Percentiles rank a stretch among this genome's conserved stretches.
phyloP scores from a whole-genome alignment of 352 stramenopile species.

The Phytopythium helicoides region DNA sequence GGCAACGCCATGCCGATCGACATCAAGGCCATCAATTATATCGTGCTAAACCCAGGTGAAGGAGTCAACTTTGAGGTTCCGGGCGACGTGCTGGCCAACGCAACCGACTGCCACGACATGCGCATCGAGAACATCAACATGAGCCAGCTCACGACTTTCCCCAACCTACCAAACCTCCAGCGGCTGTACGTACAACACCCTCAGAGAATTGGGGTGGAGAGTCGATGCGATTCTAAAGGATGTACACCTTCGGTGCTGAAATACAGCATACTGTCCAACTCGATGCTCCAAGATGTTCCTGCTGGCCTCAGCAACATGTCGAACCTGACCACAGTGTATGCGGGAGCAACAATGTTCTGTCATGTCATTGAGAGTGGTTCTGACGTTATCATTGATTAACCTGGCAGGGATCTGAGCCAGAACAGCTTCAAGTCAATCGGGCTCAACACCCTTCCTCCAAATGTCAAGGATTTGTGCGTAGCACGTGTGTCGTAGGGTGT shows the following conservation, averaged over 20 bases:
- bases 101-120: conserved; percentile 22
- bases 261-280: conserved; percentile 14
- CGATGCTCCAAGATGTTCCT: conserved; percentile 11
- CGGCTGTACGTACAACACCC: conserved; percentile 21
- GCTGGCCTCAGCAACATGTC: conserved; percentile 14
- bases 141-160: conserved; percentile 20
- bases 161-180: conserved; percentile 22
- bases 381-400: too few relatives aligned
- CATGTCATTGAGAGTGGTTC: too few relatives aligned
- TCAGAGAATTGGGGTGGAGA: too few relatives aligned
- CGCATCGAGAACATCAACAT: conserved; percentile 43
- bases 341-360: too few relatives aligned
- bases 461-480: conserved; percentile 15
- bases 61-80: conserved; percentile 17
- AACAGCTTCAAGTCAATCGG: conserved; percentile 20
- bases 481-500: too few relatives aligned
- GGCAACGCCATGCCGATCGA: conserved; percentile 34
- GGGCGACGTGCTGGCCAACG: conserved; percentile 19
- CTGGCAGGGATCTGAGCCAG: conserved; percentile 17
- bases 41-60: conserved; percentile 19
- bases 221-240: conserved; percentile 1
- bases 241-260: background rate
- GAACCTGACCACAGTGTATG: conserved; percentile 17
- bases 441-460: conserved; percentile 9
- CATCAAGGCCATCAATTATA: conserved; percentile 29